Evolutionary conservation across 225 moss, liverwort and hornwort genomes (phyloP).

Genomic region (Sphagnum contortum): DNA sequence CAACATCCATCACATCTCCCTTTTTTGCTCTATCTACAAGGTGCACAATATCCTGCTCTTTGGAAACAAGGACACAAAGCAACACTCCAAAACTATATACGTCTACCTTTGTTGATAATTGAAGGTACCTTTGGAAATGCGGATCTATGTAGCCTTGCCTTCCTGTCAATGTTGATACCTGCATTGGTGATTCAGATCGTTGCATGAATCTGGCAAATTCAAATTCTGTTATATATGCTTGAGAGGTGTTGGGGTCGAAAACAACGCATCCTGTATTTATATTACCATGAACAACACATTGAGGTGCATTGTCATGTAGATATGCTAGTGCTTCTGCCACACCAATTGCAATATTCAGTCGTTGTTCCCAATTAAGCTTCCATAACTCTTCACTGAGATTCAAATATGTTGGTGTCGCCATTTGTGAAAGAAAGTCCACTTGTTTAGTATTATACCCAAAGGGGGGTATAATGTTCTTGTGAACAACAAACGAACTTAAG

Average conservation of each 20-base stretch:
- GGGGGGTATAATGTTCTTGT: not conserved
- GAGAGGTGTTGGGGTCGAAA: not conserved
- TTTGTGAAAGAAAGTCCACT: not conserved
- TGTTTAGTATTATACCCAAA: not conserved
- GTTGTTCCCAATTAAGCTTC: not conserved
- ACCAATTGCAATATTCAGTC: not conserved
- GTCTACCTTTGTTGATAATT: not conserved
- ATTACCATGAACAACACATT: constrained; percentile 5
- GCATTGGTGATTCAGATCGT: not conserved
- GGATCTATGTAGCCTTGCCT: constrained; percentile 5
- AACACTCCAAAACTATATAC: not conserved
- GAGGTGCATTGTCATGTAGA: constrained; percentile 7
- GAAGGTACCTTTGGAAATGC: not conserved
- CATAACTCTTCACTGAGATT: not conserved
- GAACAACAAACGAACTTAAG: not conserved
- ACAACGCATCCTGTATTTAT: constrained; percentile 11
- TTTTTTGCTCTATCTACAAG: not conserved
- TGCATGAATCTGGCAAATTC: constrained; percentile 2
- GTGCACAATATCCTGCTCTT: not conserved
- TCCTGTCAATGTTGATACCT: not conserved
- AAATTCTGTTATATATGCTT: not conserved
- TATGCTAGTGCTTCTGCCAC: not conserved
- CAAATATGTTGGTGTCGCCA: not conserved
- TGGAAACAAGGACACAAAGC: not conserved
- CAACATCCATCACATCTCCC: not conserved